These are phyloP conservation scores for Lyophyllum semitale DNA, from an alignment of 768 basidiomycete species.

Conservation along the genomic window DNA sequence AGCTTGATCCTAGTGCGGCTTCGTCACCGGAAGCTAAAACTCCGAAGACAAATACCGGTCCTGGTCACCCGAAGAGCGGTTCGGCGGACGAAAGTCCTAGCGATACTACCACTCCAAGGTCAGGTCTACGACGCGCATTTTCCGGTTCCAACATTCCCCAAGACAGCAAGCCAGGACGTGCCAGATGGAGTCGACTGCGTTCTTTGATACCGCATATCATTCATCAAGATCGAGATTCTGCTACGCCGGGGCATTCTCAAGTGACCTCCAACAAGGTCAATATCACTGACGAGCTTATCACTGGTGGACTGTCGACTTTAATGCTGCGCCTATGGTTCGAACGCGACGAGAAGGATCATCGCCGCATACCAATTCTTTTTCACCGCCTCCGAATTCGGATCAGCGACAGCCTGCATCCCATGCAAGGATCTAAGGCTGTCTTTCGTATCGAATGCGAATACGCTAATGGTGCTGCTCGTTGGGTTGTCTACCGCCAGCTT, in stretches of 20 bases:
- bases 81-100: constrained; percentile 9
- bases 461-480: constrained; percentile 87
- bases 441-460: constrained; percentile 97
- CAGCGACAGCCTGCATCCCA: constrained; percentile 83
- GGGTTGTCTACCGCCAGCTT: constrained; percentile 94
- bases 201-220: constrained; percentile 63
- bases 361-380: constrained; percentile 78
- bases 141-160: constrained; percentile 32
- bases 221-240: constrained; percentile 30
- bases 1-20: not conserved
- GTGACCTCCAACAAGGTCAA: constrained; percentile 61
- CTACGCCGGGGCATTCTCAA: constrained; percentile 44
- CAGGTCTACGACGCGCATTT: constrained; percentile 29
- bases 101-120: constrained; percentile 5
- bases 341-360: constrained; percentile 79
- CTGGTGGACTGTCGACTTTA: constrained; percentile 75
- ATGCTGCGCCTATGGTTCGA: constrained; percentile 86
- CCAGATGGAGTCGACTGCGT: constrained; percentile 66
- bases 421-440: constrained; percentile 74
- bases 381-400: constrained; percentile 83
- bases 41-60: not conserved
- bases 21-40: not conserved
- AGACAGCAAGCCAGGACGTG: constrained; percentile 29
- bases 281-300: constrained; percentile 81
- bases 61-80: constrained; percentile 4